phyloP scores from a whole-genome alignment of 169 alveolate species.

The Babesia caballi region DNA sequence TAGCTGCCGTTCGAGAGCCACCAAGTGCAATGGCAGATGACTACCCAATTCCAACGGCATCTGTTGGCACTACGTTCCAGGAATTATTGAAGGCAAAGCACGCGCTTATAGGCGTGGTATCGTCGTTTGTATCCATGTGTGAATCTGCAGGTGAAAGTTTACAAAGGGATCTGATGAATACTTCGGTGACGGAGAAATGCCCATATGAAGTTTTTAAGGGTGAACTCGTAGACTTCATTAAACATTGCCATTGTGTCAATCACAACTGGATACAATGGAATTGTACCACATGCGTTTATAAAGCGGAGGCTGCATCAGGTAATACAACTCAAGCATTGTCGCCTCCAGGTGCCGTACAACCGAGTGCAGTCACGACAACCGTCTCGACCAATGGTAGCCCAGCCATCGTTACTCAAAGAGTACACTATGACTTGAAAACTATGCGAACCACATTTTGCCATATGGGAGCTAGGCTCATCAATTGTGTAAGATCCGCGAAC shows the following conservation, averaged over 20 bases:
- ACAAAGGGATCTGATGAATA: not conserved
- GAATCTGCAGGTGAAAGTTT: not conserved
- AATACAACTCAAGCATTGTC: not conserved
- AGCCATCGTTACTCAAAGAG: no score
- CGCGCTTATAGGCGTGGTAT: not conserved
- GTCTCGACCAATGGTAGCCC: no score
- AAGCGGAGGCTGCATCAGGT: not conserved
- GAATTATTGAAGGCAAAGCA: constrained; percentile 3
- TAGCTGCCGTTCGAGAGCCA: not conserved
- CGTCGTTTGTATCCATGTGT: not conserved
- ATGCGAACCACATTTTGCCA: no score
- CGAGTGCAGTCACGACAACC: no score
- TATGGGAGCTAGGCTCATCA: not conserved
- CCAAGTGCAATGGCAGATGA: not conserved
- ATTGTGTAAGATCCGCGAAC: not conserved
- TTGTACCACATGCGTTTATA: not conserved
- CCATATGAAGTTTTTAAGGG: not conserved
- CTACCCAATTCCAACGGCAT: not conserved
- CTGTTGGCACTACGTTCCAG: not conserved
- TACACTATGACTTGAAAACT: no score
- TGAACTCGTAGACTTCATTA: not conserved
- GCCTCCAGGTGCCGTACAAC: not conserved
- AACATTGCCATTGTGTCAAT: not conserved
- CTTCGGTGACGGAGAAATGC: not conserved
- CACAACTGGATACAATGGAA: not conserved